A percentile compares a stretch with the other conserved stretches of the same genome.
Conservation (phyloP, 2,329 filamentous ascomycete genomes). For the Colletotrichum limetticola region DNA sequence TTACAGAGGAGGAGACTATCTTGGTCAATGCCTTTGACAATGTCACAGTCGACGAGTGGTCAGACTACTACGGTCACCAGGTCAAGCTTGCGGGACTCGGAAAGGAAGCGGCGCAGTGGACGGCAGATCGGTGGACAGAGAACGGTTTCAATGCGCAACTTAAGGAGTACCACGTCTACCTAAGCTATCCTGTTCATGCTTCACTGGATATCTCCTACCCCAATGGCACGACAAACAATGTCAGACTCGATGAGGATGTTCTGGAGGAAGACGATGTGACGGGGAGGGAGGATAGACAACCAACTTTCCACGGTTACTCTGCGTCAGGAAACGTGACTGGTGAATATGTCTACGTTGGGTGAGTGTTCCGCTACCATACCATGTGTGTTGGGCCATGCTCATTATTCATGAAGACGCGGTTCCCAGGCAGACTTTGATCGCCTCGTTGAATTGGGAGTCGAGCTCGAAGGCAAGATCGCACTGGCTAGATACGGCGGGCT, state of each 20-base stretch:
- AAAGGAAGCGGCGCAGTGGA: conserved; percentile 51
- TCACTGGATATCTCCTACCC: conserved; percentile 53
- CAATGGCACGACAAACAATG: conserved; percentile 66
- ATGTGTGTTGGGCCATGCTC: neutral
- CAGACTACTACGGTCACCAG: conserved; percentile 51
- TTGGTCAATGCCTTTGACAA: conserved; percentile 50
- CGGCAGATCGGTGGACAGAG: conserved; percentile 48
- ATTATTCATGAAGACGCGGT: conserved; percentile 57
- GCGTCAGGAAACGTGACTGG: conserved; percentile 81
- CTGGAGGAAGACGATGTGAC: conserved; percentile 80
- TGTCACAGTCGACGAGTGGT: conserved; percentile 50
- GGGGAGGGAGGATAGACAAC: conserved; percentile 73
- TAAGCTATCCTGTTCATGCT: conserved; percentile 70
- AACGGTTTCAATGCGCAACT: conserved; percentile 48
- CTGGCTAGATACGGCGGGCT: conserved; percentile 80
- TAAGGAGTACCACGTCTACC: conserved; percentile 66
- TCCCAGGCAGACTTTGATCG: conserved; percentile 80
- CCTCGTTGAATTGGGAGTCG: conserved; percentile 73
- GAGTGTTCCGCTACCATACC: neutral
- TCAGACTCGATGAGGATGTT: conserved; percentile 77
- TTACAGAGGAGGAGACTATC: conserved; percentile 46
- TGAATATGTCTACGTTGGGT: conserved; percentile 81
- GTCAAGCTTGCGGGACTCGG: conserved; percentile 50
- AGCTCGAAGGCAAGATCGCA: conserved; percentile 80
- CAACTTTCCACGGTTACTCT: conserved; percentile 87